Base-by-base conservation (phyloP, 352 stramenopile species). In the Phytophthora syringae region DNA sequence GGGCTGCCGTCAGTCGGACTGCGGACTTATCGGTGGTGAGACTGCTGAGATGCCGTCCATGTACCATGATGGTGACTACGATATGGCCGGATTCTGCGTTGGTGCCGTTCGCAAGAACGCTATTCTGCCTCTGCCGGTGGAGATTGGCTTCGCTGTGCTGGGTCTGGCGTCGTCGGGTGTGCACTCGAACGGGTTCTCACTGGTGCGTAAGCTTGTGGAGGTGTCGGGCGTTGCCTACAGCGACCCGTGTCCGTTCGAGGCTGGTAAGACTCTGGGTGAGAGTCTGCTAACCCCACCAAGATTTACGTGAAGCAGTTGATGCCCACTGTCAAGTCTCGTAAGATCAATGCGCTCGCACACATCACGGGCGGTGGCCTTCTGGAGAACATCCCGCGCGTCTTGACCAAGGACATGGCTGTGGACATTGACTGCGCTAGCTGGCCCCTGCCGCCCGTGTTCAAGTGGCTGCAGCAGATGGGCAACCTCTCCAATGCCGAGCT, bases 11-110 rank as follows among this genome's bases (percentile, higher is more conserved):
- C 93, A 99, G 83, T 93, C 96, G 39, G 77, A 88, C 45, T 99
- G 97, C 76, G 97, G 95, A 37, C 80, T 99, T 43, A 98, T 99
- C 70, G 97, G 97, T 34, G 84, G 90, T 49, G 96, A 99, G 75
- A 99, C 97, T 36, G 98, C 98, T 32, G 98, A 99, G 73, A 99
- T 99, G 97, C 97, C 98, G 32, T 98, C 92, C 39, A 99, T 99
- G 95, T 99, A 99, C 80, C 84, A 94, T 52, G 85, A 90, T 36
- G 97, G 97, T 34, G 97, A 99, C 71, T 99, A 99, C 74, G 98
- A 99, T 83, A 88, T 99, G 66, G 98, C 97, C 43, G 98, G 98
- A 42, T 99, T 99, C 72, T 97, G 89, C 57, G 97, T 99, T 15
- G 98, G 98, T 60, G 97, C 98, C 21, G 97, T 99, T 37, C 74